Base-by-base conservation (phyloP, 2,329 filamentous ascomycete genomes). In the Fusarium sp. region DNA sequence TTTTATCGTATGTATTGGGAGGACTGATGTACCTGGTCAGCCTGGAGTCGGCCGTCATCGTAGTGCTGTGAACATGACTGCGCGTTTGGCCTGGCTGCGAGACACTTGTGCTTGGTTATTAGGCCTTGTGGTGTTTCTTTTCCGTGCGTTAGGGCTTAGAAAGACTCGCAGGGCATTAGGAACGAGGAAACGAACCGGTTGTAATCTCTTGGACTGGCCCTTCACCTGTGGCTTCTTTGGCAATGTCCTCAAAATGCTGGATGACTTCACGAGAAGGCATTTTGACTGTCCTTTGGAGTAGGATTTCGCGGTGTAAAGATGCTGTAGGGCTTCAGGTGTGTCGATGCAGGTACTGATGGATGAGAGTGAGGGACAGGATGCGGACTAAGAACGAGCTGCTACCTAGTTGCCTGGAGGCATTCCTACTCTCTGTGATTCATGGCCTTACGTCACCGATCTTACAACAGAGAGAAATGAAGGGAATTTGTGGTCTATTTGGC, bases 241-340 rank as follows among this genome's bases (percentile, higher is more conserved):
- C 68, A n/a, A 54, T 59, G 9, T 65, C 68, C 43, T 66, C 58
- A 38, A 77, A 76, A 43, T 76, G 68, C 12, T 37, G 30, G 27
- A 79, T 43, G 2, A 77, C 71, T 72, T 79, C 78, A 12, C 57
- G 65, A 11, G 74, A 75, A 35, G 76, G 70, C 77, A 79, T 79
- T 5, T 4, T 40, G 7, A 6, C 8, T 7, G 3, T 11, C 63
- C 38, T 32, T 20, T 20, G 12, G 20, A 47, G 30, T 32, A n/a
- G 11, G 7, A 9, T 17, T n/a, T 9, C 2, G 14, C 15, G 11
- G 3, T 32, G 11, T 27, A 9, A 12, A 20, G 15, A 64, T 35
- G n/a, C 5, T 43, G 1, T 33, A 3, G 58, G 22, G 14, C 14
- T 17, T 1, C 4, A 11, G 17, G 22, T 27, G 5, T n/a, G 56